phyloP scores from a whole-genome alignment of 2,329 filamentous ascomycete genomes.

The Penicillium rolfsii region DNA sequence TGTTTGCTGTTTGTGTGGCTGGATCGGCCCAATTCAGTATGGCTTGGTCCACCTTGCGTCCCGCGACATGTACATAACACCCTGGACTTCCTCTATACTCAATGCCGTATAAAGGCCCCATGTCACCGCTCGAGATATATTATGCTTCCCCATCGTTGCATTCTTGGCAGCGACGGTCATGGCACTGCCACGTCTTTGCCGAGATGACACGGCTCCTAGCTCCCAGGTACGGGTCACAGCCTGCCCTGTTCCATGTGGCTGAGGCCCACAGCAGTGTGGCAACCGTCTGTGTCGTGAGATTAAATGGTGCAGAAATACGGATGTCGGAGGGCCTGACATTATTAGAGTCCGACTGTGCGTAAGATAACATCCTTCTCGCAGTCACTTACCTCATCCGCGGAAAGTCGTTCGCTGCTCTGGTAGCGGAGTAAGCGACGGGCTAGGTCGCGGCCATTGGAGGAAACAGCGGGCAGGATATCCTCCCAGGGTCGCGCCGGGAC shows the following conservation, averaged over 20 bases:
- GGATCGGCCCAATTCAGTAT: background rate
- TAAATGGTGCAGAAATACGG: slow-evolving; percentile 39
- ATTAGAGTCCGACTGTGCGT: slow-evolving; percentile 18
- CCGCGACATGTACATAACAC: background rate
- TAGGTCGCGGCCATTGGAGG: slow-evolving; percentile 64
- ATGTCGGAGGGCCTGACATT: slow-evolving; percentile 42
- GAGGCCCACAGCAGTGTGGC: slow-evolving; percentile 1
- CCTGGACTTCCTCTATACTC: background rate
- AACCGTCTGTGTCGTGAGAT: slow-evolving; percentile 9
- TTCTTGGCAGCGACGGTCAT: background rate
- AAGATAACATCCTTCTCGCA: background rate
- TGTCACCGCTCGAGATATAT: background rate
- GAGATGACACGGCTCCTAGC: background rate
- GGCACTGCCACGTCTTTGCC: background rate
- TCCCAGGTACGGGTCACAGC: background rate
- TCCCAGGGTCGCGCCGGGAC: slow-evolving; percentile 73
- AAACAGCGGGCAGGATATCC: slow-evolving; percentile 66
- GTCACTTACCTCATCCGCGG: slow-evolving; percentile 62
- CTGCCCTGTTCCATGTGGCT: background rate
- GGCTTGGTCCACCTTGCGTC: background rate
- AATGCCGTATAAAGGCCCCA: background rate
- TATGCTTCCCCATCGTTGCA: background rate
- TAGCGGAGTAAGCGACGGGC: slow-evolving; percentile 71
- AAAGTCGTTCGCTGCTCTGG: slow-evolving; percentile 68
- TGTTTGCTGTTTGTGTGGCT: background rate